Base-by-base conservation (phyloP, 1,284 basidiomycete genomes). In the Kwoniella shivajii region DNA sequence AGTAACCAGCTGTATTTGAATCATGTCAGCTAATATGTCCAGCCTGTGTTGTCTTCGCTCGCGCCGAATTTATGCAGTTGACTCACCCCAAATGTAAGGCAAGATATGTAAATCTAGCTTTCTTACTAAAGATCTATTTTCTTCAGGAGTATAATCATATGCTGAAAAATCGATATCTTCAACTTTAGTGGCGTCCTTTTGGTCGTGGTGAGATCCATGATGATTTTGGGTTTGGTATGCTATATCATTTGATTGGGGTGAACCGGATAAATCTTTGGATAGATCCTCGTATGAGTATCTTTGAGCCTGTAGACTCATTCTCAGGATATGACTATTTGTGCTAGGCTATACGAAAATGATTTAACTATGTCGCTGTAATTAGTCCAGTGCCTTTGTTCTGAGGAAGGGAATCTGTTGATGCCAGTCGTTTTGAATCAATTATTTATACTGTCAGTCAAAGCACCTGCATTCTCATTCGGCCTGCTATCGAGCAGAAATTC, bases 91-190 rank as follows among this genome's bases (percentile, higher is more conserved):
- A 44, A 66, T 56, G 41, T 59, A 51, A 22, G 64, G 64, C n/a
- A 66, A 37, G 47, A 66, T 66, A 22, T 61, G 63, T 55, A 54
- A 61, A 45, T 67, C 65, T 44, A 65, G 59, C 42, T 61, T 65
- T 31, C 57, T 49, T 3, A 54, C 54, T 16, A 67, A 13, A 6
- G 37, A 14, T 20, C 46, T 31, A 39, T 46, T 55, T 46, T 67
- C 65, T 29, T 60, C 61, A 6, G 38, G 47, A 6, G 65, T 65
- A 43, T 50, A 67, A n/a, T 57, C 38, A 36, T 64, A 57, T 2
- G 33, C 39, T 6, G 56, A 45, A 29, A 60, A 31, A 24, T 56
- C 54, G 27, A 63, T 56, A 3, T 58, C 62, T 13, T 54, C 54
- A 43, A 63, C 56, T 31, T 55, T 45, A 26, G 49, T 48, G 14